Evolutionary conservation across 768 basidiomycete species (phyloP), one percentile per base, ranked within the genome.

Genomic region (Suillus luteus): DNA sequence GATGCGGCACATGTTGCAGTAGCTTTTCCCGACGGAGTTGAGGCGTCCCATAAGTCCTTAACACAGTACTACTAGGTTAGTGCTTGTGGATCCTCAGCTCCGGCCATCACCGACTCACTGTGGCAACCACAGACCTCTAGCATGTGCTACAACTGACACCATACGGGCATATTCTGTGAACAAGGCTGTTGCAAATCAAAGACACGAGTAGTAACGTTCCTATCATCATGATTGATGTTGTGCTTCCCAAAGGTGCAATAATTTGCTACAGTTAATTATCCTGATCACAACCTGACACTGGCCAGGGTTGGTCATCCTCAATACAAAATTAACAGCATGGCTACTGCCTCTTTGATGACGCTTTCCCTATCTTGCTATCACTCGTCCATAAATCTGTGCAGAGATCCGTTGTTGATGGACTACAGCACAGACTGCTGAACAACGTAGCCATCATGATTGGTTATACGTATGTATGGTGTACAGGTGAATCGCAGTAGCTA

Each of bases 61-160:
- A 7, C 6, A 35, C 33, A 57, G 48, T 10, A 49, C 9, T 10
- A 49, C 9, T 22, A 51, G 22, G 55, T 55, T 5, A 57, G 57
- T 58, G 17, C 55, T 38, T 40, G 55, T 17, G 38, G 55, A 57
- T 57, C 55, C 15, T 40, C 38, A 58, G 57, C 24, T 31, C 24
- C 10, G 15, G 55, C 38, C 38, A 41, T 58, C 38, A 57, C 38
- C 24, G 38, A 41, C 55, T 22, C 15, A 40, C 55, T 27, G 55
- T 58, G 24, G 55, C 38, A 58, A 58, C 55, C 55, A 15, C 55
- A 38, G 17, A 27, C 7, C 48, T 7, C 24, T 7, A 49, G 6
- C 46, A 48, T 48, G 46, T 48, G 46, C 22, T 22, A 17, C 43
- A n/a, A 46, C n/a, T 46, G 44, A 46, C 44, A 37, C 1, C 9